Evolutionary conservation across 768 basidiomycete species (phyloP).

Genomic region (Boletus bicolor): DNA sequence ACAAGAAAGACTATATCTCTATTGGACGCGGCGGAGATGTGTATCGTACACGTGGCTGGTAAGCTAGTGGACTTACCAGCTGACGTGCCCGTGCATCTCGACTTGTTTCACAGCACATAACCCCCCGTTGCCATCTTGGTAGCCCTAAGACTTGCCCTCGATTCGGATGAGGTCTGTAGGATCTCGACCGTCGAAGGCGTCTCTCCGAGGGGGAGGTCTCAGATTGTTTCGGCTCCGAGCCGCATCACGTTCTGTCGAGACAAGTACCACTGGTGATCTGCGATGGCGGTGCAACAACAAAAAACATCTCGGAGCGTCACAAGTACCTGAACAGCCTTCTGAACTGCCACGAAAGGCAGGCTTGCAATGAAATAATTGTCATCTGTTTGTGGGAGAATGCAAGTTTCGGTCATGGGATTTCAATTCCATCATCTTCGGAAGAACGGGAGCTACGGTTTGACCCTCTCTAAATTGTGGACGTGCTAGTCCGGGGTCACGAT

Average conservation of each 20-base stretch:
- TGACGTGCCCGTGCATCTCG: too few species aligned
- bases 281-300: neutral
- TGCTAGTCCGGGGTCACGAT: neutral
- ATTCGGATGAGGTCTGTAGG: constrained; percentile 12
- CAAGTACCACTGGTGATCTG: too few species aligned
- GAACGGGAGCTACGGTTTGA: neutral
- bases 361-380: neutral
- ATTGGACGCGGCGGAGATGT: too few species aligned
- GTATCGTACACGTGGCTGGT: too few species aligned
- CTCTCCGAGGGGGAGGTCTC: neutral
- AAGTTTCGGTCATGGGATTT: constrained; percentile 5
- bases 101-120: too few species aligned
- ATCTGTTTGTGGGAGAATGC: neutral
- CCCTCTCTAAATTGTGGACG: neutral
- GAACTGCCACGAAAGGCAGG: neutral
- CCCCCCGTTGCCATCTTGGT: too few species aligned
- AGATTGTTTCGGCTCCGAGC: neutral
- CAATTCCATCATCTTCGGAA: neutral
- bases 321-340: neutral
- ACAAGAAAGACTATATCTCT: too few species aligned
- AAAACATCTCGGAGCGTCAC: neutral
- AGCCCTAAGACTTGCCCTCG: constrained; percentile 3
- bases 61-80: neutral
- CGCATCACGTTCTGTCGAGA: neutral
- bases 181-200: constrained; percentile 8